Evolutionary conservation across 2,329 filamentous ascomycete species (phyloP), one percentile per base, ranked within the genome.

Genomic region (Plenodomus lindquistii): DNA sequence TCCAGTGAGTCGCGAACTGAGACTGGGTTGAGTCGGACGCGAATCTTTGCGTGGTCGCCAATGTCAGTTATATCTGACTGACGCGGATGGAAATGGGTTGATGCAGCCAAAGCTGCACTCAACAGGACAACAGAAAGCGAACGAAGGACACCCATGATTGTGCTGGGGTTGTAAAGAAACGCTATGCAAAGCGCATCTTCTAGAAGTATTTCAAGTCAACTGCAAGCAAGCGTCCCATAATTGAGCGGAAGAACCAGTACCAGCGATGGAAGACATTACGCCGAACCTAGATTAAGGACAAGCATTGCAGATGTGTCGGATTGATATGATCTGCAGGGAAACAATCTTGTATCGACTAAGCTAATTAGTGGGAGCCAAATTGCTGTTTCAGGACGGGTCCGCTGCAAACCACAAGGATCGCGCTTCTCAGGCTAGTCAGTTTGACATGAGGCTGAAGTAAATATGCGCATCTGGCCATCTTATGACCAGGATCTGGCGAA

Each of bases 21-120:
- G 11, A 48, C 51, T 24, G 54, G 54, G 20, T 57, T 54, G 15
- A 57, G 51, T 20, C 54, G 54, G 6, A 57, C 24, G n/a, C 50
- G 54, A 19, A 38, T 37, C 36, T 3, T 20, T 6, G 20, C 9
- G 16, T 18, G 15, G 15, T 31, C 6, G 27, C 27, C 11, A 11
- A 4, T 13, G 10, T 31, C 27, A 13, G n/a, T n/a, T n/a, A n/a
- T n/a, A 31, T 15, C 6, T 8, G 15, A 31, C 15, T 15, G 11
- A 31, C 11, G 15, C 27, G 27, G 6, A 13, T 8, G 4, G 27
- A 31, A 31, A 40, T 35, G 29, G 10, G 37, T 36, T 20, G 42
- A 37, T 3, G 46, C 22, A n/a, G 46, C 50, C n/a, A 39, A 37
- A 20, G 31, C 50, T 20, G 37, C 27, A 31, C 27, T 31, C 27